Evolutionary conservation across 2,329 filamentous ascomycete genomes (phyloP).

Genomic region (Didymella arachidicola): DNA sequence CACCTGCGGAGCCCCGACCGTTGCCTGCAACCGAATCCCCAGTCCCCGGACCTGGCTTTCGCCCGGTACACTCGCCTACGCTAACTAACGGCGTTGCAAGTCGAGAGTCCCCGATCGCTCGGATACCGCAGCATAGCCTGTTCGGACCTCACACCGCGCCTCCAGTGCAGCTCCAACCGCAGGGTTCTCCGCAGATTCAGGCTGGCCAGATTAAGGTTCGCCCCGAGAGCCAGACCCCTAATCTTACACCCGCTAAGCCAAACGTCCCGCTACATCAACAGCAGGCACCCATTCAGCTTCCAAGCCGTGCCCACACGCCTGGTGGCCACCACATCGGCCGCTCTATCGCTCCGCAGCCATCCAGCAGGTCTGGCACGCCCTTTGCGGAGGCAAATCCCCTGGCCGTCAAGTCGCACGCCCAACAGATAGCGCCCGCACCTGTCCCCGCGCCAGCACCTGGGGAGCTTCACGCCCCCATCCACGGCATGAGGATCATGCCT

Average conservation of each 20-base stretch:
- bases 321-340: constrained; percentile 29
- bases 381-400: constrained; percentile 33
- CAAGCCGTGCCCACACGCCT: constrained; percentile 39
- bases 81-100: constrained; percentile 25
- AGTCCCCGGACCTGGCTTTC: constrained; percentile 25
- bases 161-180: constrained; percentile 20
- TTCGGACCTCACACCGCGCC: constrained; percentile 30
- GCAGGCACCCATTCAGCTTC: constrained; percentile 27
- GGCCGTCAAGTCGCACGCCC: constrained; percentile 25
- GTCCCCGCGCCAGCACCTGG: constrained; percentile 9
- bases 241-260: constrained; percentile 26
- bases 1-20: constrained; percentile 9
- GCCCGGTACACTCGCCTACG: constrained; percentile 24
- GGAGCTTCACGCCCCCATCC: constrained; percentile 15
- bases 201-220: constrained; percentile 19
- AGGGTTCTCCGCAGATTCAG: constrained; percentile 18
- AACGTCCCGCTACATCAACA: constrained; percentile 28
- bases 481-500: constrained; percentile 31
- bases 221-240: constrained; percentile 20
- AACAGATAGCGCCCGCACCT: constrained; percentile 25
- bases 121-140: constrained; percentile 27
- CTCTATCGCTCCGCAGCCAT: constrained; percentile 36
- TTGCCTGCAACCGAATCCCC: constrained; percentile 3
- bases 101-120: constrained; percentile 35
- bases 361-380: constrained; percentile 42